Percentiles rank a stretch among this genome's conserved stretches.
Evolutionary conservation across 2,329 filamentous ascomycete genomes (phyloP).

Genomic region (Trichoderma asperellum): DNA sequence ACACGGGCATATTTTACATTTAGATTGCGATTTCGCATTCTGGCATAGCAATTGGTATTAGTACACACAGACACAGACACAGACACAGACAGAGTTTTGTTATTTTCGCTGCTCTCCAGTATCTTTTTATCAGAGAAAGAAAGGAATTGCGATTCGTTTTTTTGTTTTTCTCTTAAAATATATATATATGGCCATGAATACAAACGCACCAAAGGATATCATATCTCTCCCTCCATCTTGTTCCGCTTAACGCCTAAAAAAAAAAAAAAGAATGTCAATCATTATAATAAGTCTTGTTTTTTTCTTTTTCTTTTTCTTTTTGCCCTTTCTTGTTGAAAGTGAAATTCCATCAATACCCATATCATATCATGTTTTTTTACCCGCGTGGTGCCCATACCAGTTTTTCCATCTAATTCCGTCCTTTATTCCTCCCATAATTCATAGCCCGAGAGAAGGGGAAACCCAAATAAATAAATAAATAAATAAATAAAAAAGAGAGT

Average conservation of each 20-base stretch:
- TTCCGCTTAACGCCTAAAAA: slow-evolving; percentile 1
- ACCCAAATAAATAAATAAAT: background rate
- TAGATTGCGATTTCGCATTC: background rate
- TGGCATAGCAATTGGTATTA: background rate
- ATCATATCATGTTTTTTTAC: background rate
- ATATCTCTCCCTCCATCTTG: background rate
- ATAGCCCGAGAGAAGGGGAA: background rate
- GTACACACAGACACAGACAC: background rate
- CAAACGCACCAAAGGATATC: slow-evolving; percentile 2
- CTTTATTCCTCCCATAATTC: background rate
- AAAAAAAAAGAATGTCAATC: too few relatives aligned
- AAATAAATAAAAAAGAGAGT: background rate
- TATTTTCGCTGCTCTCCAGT: background rate
- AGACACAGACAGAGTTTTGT: background rate
- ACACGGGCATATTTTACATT: background rate
- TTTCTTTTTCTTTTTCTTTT: background rate
- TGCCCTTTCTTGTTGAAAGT: background rate
- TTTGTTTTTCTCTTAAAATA: background rate
- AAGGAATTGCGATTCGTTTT: background rate
- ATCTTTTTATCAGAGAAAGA: background rate
- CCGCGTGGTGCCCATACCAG: background rate
- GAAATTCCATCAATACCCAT: background rate
- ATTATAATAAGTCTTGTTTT: background rate
- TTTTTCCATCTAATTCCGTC: slow-evolving; percentile 19
- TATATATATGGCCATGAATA: background rate